phyloP scores from a whole-genome alignment of 106 monocot species.

The Posidonia australis region DNA sequence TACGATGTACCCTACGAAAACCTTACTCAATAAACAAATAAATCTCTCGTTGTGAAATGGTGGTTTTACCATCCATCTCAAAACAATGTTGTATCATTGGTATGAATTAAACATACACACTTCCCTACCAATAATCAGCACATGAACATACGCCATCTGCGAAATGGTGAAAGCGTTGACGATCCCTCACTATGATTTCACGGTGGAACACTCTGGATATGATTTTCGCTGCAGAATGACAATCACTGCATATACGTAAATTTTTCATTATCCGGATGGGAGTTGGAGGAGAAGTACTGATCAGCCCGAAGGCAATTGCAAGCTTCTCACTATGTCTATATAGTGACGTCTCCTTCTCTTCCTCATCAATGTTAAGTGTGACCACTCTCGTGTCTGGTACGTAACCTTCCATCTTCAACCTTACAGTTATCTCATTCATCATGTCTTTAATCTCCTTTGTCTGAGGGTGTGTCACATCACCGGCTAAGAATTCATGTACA shows the following conservation, averaged over 20 bases:
- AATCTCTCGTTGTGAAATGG: too few species aligned
- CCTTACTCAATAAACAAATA: too few species aligned
- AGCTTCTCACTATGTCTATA: conserved; percentile 19
- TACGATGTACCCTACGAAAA: too few species aligned
- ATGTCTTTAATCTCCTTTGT: conserved; percentile 3
- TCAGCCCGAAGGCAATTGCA: conserved; percentile 15
- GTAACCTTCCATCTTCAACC: conserved; percentile 8
- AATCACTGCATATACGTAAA: conserved; percentile 10
- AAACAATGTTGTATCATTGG: too few species aligned
- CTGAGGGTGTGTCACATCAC: conserved; percentile 4
- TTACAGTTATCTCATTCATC: conserved; percentile 4
- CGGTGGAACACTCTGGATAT: conserved; percentile 3
- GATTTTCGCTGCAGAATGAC: conserved; percentile 9
- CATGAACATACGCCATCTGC: conserved; percentile 11
- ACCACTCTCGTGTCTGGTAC: conserved; percentile 7
- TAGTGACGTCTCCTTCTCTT: conserved; percentile 9
- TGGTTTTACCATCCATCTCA: too few species aligned
- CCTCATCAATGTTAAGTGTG: conserved; percentile 6
- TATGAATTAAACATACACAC: too few species aligned
- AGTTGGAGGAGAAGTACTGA: conserved; percentile 3
- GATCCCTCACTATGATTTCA: conserved; percentile 13
- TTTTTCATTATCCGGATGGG: conserved; percentile 8
- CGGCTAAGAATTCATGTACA: conserved; percentile 20
- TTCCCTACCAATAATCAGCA: conserved; percentile 13
- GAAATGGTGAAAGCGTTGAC: conserved; percentile 9